Evolutionary conservation across 2,329 filamentous ascomycete genomes (phyloP).

Genomic region (Colletotrichum sp.): DNA sequence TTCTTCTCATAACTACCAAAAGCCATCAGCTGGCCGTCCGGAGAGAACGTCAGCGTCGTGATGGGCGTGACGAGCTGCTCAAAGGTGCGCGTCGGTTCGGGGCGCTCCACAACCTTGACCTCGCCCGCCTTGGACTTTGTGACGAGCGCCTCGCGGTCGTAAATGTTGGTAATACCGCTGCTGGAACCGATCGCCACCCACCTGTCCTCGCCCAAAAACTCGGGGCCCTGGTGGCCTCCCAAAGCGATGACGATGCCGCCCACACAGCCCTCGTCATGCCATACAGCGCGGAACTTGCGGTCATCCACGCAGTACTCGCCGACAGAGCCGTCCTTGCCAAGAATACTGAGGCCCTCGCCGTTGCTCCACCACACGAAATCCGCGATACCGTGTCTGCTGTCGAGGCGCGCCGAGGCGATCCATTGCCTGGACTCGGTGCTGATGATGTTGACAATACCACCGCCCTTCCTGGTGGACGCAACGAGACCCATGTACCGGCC

Average conservation of each 20-base stretch:
- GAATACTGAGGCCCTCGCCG: slow-evolving; percentile 80
- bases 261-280: slow-evolving; percentile 89
- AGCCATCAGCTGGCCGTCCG: slow-evolving; percentile 87
- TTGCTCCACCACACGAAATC: slow-evolving; percentile 95
- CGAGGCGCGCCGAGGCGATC: slow-evolving; percentile 81
- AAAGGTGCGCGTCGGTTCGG: slow-evolving; percentile 74
- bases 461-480: slow-evolving; percentile 81
- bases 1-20: slow-evolving; percentile 88
- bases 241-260: slow-evolving; percentile 83
- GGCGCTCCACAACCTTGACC: slow-evolving; percentile 65
- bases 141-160: slow-evolving; percentile 77
- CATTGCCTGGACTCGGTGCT: slow-evolving; percentile 84
- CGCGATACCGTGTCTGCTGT: slow-evolving; percentile 81
- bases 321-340: slow-evolving; percentile 86
- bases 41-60: slow-evolving; percentile 79
- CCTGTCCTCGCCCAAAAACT: slow-evolving; percentile 74
- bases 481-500: slow-evolving; percentile 85
- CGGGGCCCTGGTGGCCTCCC: slow-evolving; percentile 70
- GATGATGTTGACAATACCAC: slow-evolving; percentile 86
- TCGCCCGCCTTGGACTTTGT: slow-evolving; percentile 32
- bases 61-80: slow-evolving; percentile 89
- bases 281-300: slow-evolving; percentile 76
- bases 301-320: slow-evolving; percentile 82
- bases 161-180: slow-evolving; percentile 90
- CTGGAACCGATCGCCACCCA: slow-evolving; percentile 90